Percentiles rank a stretch among this genome's conserved stretches.
Evolutionary conservation across 78 protist species (phyloP).

Genomic region (Mantamonas sphyraenae): DNA sequence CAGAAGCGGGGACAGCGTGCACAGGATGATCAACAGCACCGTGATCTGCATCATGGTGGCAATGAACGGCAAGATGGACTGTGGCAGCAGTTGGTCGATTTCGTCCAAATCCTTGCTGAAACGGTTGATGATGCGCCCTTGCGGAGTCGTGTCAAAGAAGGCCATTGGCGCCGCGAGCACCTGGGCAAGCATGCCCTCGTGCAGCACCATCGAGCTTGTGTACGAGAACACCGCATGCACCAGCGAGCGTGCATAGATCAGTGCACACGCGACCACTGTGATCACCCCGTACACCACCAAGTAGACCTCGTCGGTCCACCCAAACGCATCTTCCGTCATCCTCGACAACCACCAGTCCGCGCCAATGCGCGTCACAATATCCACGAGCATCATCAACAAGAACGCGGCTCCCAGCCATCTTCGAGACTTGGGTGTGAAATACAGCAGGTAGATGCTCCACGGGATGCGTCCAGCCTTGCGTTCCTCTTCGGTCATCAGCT

Average conservation of each 20-base stretch:
- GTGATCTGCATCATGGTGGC: too few species aligned
- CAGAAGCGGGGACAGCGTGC: too few species aligned
- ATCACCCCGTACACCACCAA: too few species aligned
- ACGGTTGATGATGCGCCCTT: slow-evolving; percentile 93
- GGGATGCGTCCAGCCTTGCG: not conserved
- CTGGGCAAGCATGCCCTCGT: too few species aligned
- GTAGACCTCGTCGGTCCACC: too few species aligned
- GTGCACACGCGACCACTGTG: too few species aligned
- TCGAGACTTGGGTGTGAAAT: not conserved
- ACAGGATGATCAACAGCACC: too few species aligned
- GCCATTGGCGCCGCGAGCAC: slow-evolving; percentile 80
- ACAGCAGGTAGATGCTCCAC: not conserved
- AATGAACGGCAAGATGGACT: too few species aligned
- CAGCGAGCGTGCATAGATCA: too few species aligned
- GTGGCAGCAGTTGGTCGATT: too few species aligned
- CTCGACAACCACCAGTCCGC: not conserved
- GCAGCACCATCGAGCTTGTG: too few species aligned
- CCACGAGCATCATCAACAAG: not conserved
- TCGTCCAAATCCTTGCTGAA: slow-evolving; percentile 67
- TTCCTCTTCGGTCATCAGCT: not conserved
- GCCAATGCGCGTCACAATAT: not conserved
- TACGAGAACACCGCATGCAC: too few species aligned
- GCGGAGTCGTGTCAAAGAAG: slow-evolving; percentile 94
- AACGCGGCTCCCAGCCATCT: not conserved
- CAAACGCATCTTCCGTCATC: not conserved